Evolutionary conservation across 441 rosid species (phyloP), one percentile per base, ranked within the genome.

Genomic region (Gossypium trilobum): DNA sequence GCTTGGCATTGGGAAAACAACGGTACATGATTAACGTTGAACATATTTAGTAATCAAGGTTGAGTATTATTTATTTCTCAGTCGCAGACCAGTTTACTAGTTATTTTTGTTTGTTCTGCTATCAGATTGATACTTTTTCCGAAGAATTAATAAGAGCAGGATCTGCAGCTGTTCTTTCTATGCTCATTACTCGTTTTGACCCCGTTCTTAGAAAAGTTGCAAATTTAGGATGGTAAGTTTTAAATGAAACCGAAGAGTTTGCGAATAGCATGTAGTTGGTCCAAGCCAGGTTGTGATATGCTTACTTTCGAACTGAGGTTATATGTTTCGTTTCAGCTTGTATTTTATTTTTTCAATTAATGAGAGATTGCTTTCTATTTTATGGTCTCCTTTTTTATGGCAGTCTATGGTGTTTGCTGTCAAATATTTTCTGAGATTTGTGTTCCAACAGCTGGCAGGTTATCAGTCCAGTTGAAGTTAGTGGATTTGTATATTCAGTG

Each of bases 391-490:
- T 0, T 17, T 63, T 44, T 54, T 33, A 33, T 10, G 42, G 13
- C 7, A 63, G 51, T 25, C 11, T 63, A 19, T 19, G 11, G 42
- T 48, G 4, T 16, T 66, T 50, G 31, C 31, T 42, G 23, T 57
- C 39, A 39, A 3, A n/a, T 56, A 22, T 33, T 39, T 71, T 10
- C 74, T 75, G 60, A 71, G 70, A 36, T 73, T 77, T 54, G 56
- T 73, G 75, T 80, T 36, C 74, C 71, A 64, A 73, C 79, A 88
- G 97, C 79, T 91, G 97, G 95, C 95, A 91, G 86, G 84, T 91
- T 77, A 86, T 91, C 77, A 89, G 95, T 82, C 89, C 93, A 5
- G 85, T 84, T 48, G 97, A 91, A 85, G 97, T 81, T 73, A 61
- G 68, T 59, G 95, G 95, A 74, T 78, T 72, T 75, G 74, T 88